Evolutionary conservation across 139 green algal species (phyloP).

Genomic region (Picocystis salinarum): DNA sequence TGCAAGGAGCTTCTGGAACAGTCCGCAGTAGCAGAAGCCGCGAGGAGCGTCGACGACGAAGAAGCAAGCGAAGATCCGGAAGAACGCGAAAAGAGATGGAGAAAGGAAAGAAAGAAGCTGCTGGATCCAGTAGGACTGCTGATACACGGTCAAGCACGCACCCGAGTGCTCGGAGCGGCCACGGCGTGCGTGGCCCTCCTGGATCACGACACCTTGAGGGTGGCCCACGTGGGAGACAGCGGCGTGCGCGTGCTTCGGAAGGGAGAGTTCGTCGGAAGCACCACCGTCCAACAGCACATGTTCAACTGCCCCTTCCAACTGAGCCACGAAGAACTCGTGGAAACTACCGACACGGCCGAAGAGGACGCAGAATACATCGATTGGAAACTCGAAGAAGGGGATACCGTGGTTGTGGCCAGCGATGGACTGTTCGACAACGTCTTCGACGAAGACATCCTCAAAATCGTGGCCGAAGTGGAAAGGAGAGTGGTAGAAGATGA

Average conservation of each 20-base stretch:
- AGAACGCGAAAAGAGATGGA: neutral
- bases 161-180: no score
- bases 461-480: constrained; percentile 8
- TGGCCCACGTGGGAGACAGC: constrained; percentile 11
- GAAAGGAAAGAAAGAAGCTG: no score
- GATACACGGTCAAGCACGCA: no score
- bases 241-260: constrained; percentile 8
- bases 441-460: constrained; percentile 14
- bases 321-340: constrained; percentile 5
- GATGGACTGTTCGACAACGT: constrained; percentile 22
- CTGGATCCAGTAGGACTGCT: no score
- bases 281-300: constrained; percentile 10
- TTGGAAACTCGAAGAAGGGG: constrained; percentile 11
- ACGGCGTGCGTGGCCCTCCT: no score
- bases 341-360: constrained; percentile 2
- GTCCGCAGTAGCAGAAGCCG: no score
- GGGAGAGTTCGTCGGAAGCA: constrained; percentile 7
- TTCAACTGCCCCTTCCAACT: constrained; percentile 19
- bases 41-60: neutral
- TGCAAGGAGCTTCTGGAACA: neutral
- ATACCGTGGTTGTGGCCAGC: constrained; percentile 12
- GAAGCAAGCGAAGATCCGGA: neutral
- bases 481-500: no score
- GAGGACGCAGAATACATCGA: neutral
- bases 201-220: no score